Conservation (phyloP, 2,329 filamentous ascomycete genomes). For the Gliomastix tumulicola region DNA sequence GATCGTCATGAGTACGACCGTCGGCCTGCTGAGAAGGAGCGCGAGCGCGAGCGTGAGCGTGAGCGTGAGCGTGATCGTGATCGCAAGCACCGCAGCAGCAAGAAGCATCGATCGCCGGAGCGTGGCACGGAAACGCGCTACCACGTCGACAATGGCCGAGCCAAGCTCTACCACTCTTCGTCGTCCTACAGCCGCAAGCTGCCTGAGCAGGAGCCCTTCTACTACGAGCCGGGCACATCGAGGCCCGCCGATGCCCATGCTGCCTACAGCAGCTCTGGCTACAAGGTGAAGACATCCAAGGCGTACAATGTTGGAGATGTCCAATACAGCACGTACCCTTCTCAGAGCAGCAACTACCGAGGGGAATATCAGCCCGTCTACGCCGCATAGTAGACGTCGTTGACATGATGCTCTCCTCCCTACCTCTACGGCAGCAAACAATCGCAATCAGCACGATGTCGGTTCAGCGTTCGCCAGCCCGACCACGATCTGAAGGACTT, state of each 20-base stretch:
- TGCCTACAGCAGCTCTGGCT: constrained; percentile 4
- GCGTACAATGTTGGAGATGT: constrained; percentile 19
- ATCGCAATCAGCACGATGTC: too few species aligned
- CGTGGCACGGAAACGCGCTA: constrained; percentile 16
- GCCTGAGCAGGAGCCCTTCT: constrained; percentile 11
- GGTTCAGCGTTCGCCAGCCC: too few species aligned
- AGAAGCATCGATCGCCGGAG: constrained; percentile 25
- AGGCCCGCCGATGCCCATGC: background rate
- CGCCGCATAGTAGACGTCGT: too few species aligned
- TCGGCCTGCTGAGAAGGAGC: background rate
- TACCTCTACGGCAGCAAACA: too few species aligned
- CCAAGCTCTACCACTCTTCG: constrained; percentile 13
- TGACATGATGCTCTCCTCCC: too few species aligned
- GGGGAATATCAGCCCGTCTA: background rate
- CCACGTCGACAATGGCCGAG: constrained; percentile 17
- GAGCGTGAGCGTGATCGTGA: too few species aligned
- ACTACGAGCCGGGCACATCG: constrained; percentile 1
- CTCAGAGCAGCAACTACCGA: background rate
- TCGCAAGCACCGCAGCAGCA: constrained; percentile 25
- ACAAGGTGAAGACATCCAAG: constrained; percentile 26
- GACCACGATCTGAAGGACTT: too few species aligned
- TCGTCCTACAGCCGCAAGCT: constrained; percentile 16
- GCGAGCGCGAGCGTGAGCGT: constrained; percentile 7
- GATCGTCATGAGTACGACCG: too few species aligned
- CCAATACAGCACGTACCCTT: constrained; percentile 16